Evolutionary conservation across 2,329 filamentous ascomycete species (phyloP).

Genomic region (Dothiorella sarmentorum): DNA sequence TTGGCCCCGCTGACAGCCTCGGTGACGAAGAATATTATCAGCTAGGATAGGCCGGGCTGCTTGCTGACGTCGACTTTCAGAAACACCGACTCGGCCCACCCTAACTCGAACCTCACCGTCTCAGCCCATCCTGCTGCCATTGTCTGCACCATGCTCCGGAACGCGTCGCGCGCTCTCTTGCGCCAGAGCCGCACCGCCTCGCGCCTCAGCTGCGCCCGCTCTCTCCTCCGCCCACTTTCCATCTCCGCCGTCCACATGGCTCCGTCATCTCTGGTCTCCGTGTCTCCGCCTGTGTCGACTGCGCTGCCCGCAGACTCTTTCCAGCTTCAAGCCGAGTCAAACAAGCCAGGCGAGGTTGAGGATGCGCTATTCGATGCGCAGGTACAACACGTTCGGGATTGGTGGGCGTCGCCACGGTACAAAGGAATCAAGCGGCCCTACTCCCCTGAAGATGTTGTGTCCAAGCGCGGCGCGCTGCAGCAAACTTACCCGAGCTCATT

Average conservation of each 20-base stretch:
- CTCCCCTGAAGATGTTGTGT: constrained; percentile 83
- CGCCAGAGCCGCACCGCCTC: constrained; percentile 30
- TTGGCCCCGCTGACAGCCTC: not conserved
- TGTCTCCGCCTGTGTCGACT: constrained; percentile 60
- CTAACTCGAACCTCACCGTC: too few relatives aligned
- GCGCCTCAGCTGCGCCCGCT: constrained; percentile 25
- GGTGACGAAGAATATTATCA: not conserved
- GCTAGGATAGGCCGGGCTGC: not conserved
- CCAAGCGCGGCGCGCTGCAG: constrained; percentile 83
- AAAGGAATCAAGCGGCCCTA: constrained; percentile 90
- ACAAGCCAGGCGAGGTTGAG: constrained; percentile 77
- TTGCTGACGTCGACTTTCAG: not conserved
- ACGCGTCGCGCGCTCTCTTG: constrained; percentile 34
- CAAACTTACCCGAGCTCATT: constrained; percentile 88
- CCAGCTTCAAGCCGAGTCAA: constrained; percentile 73
- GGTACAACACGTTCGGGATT: constrained; percentile 77
- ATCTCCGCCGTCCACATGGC: constrained; percentile 52
- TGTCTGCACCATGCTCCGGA: constrained; percentile 34
- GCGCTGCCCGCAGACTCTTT: constrained; percentile 70
- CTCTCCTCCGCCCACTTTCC: constrained; percentile 37
- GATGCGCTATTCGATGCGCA: constrained; percentile 82
- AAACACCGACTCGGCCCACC: not conserved
- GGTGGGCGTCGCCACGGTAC: constrained; percentile 85
- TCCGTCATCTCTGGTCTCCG: constrained; percentile 48
- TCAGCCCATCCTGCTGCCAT: too few relatives aligned